Base-by-base conservation (phyloP, 208 protist genomes). In the Wallacemonas sp. region DNA sequence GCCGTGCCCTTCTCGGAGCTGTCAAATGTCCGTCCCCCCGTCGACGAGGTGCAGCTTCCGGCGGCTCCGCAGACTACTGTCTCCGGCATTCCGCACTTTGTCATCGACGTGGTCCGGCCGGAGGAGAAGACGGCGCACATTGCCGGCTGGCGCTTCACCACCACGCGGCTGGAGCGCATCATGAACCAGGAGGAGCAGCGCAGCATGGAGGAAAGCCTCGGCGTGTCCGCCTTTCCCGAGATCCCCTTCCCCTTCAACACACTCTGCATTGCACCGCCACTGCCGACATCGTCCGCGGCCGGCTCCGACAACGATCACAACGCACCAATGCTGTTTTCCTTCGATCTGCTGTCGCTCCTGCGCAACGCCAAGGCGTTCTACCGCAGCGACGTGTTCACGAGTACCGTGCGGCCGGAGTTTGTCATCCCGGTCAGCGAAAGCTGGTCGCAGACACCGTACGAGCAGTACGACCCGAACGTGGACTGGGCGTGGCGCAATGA, bases 401-500 rank as follows among this genome's bases (percentile, higher is more conserved):
- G 25, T 20, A 42, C 57, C 0, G 77, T 84, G 18, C 31, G 18
- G 0, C 42, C 74, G 32, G 72, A 89, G 74, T 65, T 92, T 20
- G 38, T 57, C 23, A 83, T 96, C 39, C 87, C 87, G 0, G 78
- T 86, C n/a, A 73, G 83, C 0, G 81, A 78, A 45, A 70, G 69
- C 36, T 93, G 87, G 90, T 76, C 52, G 50, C 61, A 61, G 0
- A 70, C 77, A n/a, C 55, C 71, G 33, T 91, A 84, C 61, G 72
- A 61, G 16, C 64, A 67, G 42, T 81, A 85, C 75, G 90, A 96
- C 54, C 65, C 87, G 1, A 79, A 77, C 32, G 77, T 96, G 11
- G 90, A 96, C 73, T 96, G 90, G 90, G 87, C 81, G 31, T 96
- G 87, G 86, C 79, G 90, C 28, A 89, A 91, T 49, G 61, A 89